Base-by-base conservation (phyloP, 176 grass and related monocot species). In the Tillandsia leiboldiana region DNA sequence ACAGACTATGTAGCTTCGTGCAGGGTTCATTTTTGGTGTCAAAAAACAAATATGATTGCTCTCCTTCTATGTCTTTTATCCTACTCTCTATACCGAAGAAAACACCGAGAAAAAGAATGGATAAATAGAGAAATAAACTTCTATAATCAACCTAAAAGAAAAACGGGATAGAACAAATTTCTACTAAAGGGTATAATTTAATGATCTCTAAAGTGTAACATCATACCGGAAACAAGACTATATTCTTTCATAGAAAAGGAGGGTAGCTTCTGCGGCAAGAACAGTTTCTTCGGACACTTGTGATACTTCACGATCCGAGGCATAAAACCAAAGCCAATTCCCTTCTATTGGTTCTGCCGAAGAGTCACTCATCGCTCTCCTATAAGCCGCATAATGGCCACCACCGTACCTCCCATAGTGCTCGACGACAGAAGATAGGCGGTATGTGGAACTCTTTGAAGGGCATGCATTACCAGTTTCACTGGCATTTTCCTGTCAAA, bases 181-280 rank as follows among this genome's bases (percentile, higher is more conserved):
- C 33, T 42, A 0, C 7, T 6, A 6, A 42, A 42, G 33, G 4
- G 33, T 42, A 42, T 7, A 42, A 1, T 42, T 42, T 5, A 42
- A 42, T 42, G 5, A 42, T 42, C 33, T 42, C 33, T 42, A 42
- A 42, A 42, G 33, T 42, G 33, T 24, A 24, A 42, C 33, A 42
- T 5, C 33, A 42, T 42, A 42, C 33, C 33, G 33, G 58, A 14
- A 71, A 51, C 22, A 26, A 48, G 28, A 18, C 28, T 91, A 87
- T 20, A 90, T 75, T 76, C 69, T 87, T 79, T 87, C 87, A 11
- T 99, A 99, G 78, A 99, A 99, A 80, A 93, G 89, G 10, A 93
- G 79, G 12, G 79, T 93, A 57, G 84, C 89, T 64, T 99, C 82
- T 8, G 87, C 89, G 53, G 74, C 72, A 63, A 99, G 78, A 75